Conservation (phyloP, 257 asterid species). For the Coffea eugenioides region DNA sequence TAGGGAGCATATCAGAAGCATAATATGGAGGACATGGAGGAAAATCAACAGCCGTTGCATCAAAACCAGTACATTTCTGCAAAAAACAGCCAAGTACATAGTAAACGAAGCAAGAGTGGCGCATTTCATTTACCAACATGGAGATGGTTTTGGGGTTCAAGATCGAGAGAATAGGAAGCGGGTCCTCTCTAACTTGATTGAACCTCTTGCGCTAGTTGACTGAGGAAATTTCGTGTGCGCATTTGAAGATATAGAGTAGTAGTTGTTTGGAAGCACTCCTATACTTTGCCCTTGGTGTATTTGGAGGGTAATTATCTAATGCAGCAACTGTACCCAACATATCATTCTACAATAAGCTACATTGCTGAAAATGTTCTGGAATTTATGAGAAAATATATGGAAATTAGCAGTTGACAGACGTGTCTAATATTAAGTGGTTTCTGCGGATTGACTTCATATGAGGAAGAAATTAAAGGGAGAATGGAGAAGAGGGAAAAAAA, state of each 20-base stretch:
- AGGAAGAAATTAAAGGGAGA: too few species aligned
- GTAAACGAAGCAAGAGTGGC: constrained; percentile 47
- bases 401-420: too few species aligned
- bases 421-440: too few species aligned
- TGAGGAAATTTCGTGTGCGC: background rate
- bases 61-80: background rate
- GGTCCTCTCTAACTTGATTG: constrained; percentile 43
- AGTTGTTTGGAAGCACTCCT: background rate
- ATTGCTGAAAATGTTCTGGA: too few species aligned
- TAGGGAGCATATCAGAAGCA: constrained; percentile 32
- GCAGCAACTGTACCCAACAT: too few species aligned
- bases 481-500: too few species aligned
- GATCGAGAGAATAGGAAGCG: constrained; percentile 39
- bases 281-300: too few species aligned
- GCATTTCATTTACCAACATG: constrained; percentile 46
- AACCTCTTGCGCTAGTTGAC: constrained; percentile 21
- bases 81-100: constrained; percentile 22
- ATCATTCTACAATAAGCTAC: too few species aligned
- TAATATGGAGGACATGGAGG: constrained; percentile 36
- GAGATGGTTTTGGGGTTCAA: constrained; percentile 67
- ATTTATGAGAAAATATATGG: too few species aligned
- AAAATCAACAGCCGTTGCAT: constrained; percentile 35
- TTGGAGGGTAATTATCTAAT: too few species aligned
- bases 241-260: background rate
- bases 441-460: too few species aligned